These are phyloP conservation scores for Lepidium sativum DNA, from an alignment of 345 rosid species.

Conservation along the genomic window DNA sequence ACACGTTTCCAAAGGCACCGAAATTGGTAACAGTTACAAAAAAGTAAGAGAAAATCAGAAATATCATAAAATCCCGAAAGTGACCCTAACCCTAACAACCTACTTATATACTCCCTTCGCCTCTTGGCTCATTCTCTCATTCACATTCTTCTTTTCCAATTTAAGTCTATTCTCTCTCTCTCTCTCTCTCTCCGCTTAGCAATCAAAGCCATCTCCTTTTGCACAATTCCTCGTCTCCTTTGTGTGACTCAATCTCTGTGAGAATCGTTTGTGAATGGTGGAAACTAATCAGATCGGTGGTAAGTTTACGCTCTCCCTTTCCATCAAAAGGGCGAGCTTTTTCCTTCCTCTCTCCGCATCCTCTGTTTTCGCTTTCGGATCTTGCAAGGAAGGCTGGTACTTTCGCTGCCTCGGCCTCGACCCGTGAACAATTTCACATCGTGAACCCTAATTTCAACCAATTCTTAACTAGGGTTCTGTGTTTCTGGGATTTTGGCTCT, in stretches of 20 bases:
- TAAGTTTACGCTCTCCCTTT: constrained; percentile 80
- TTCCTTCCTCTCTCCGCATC: constrained; percentile 34
- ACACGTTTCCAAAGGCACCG: not conserved
- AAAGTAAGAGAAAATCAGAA: no score
- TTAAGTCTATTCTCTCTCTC: not conserved
- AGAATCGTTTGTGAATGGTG: constrained; percentile 81
- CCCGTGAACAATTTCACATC: constrained; percentile 41
- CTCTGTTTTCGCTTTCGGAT: constrained; percentile 78
- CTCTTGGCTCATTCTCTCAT: not conserved
- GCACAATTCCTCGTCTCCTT: not conserved
- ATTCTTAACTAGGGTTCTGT: not conserved
- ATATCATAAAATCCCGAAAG: not conserved
- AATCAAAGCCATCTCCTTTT: not conserved
- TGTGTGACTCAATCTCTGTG: not conserved
- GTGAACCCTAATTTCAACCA: not conserved
- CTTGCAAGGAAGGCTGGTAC: constrained; percentile 99
- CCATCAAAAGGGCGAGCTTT: constrained; percentile 74
- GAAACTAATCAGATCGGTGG: constrained; percentile 48
- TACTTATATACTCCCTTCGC: not conserved
- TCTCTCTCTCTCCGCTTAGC: not conserved
- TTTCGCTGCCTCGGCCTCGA: constrained; percentile 94
- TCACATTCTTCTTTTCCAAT: not conserved
- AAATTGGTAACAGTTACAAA: not conserved
- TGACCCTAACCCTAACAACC: not conserved
- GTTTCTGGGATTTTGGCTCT: not conserved